phyloP scores from a whole-genome alignment of 1,139 yeast species.

The Pichia sp. region DNA sequence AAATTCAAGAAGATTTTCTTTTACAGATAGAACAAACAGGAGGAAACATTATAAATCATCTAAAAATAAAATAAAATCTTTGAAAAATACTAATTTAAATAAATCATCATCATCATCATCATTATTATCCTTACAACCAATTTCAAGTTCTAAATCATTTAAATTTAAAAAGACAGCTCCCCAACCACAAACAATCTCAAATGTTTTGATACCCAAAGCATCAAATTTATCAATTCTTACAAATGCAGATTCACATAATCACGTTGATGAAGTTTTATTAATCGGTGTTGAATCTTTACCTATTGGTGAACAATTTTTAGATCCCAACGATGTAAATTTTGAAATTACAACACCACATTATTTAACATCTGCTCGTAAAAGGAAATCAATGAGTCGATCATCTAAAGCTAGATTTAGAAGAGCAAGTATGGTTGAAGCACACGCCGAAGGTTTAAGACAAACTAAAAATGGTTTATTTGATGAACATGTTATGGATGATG shows the following conservation, averaged over 20 bases:
- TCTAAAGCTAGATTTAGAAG: slow-evolving; percentile 35
- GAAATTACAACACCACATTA: slow-evolving; percentile 11
- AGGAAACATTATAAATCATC: slow-evolving; percentile 10
- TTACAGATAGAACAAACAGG: slow-evolving; percentile 15
- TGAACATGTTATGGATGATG: slow-evolving; percentile 64
- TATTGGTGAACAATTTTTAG: neutral
- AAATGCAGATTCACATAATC: neutral
- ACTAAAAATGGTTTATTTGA: slow-evolving; percentile 71
- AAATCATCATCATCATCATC: neutral
- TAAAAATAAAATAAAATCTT: slow-evolving; percentile 3
- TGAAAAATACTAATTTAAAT: neutral
- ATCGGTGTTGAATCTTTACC: slow-evolving; percentile 13
- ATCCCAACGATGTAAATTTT: slow-evolving; percentile 3
- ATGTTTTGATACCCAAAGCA: slow-evolving; percentile 1
- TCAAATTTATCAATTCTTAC: neutral
- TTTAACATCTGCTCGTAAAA: slow-evolving; percentile 3
- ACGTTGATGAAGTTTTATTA: slow-evolving; percentile 13
- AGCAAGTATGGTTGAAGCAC: slow-evolving; percentile 65
- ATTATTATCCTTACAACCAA: too few species aligned
- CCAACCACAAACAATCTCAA: slow-evolving; percentile 1
- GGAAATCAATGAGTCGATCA: slow-evolving; percentile 13
- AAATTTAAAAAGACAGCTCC: neutral
- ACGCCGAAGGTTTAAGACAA: slow-evolving; percentile 65
- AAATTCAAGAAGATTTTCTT: slow-evolving; percentile 22
- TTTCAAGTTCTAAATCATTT: neutral